phyloP scores from a whole-genome alignment of 2,329 filamentous ascomycete genomes.

The Aspergillus ruber region DNA sequence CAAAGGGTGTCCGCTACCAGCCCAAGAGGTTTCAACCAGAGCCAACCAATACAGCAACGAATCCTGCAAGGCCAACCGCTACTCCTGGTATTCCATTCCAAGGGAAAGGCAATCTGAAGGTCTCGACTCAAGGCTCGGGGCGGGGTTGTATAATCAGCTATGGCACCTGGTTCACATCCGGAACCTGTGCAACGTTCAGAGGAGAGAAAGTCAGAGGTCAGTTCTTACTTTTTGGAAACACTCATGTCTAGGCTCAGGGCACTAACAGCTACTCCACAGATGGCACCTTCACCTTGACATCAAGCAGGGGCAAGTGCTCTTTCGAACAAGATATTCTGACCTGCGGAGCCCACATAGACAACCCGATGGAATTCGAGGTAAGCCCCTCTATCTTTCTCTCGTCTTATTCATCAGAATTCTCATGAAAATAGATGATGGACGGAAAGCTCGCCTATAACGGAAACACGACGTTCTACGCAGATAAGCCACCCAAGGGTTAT shows the following conservation, averaged over 20 bases:
- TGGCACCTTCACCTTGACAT: conserved; percentile 48
- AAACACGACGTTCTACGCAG: conserved; percentile 33
- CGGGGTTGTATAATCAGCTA: conserved; percentile 61
- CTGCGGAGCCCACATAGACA: conserved; percentile 40
- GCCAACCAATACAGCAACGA: conserved; percentile 32
- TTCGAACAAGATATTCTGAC: conserved; percentile 49
- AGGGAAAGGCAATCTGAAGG: conserved; percentile 57
- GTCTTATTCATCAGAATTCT: not conserved
- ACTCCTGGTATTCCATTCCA: conserved; percentile 39
- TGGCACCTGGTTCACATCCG: conserved; percentile 62
- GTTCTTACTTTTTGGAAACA: conserved; percentile 5
- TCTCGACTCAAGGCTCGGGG: conserved; percentile 30
- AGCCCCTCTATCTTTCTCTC: conserved; percentile 1
- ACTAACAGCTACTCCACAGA: conserved; percentile 10
- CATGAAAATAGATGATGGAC: conserved; percentile 20
- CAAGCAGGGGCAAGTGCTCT: conserved; percentile 55
- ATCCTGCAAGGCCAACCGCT: conserved; percentile 23
- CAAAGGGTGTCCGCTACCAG: conserved; percentile 56
- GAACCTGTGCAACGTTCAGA: conserved; percentile 58
- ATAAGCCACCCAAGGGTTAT: conserved; percentile 30
- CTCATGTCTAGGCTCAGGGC: not conserved
- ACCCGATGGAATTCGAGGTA: conserved; percentile 28
- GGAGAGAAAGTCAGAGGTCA: conserved; percentile 22
- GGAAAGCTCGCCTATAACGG: conserved; percentile 26
- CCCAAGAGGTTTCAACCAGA: conserved; percentile 47